phyloP scores from a whole-genome alignment of 345 rosid species.

The Melaleuca quinquenervia region DNA sequence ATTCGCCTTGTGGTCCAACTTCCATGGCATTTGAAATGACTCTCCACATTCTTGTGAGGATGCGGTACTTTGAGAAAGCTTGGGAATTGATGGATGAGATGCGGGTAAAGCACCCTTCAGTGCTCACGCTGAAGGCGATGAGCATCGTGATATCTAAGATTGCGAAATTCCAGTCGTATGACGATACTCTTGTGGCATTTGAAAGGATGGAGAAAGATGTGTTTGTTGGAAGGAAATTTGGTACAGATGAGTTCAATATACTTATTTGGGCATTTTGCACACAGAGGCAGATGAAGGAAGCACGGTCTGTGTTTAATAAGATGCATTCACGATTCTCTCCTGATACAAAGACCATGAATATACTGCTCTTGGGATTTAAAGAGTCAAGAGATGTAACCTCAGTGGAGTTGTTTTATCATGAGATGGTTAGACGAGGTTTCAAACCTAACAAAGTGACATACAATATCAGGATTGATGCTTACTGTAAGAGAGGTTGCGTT shows the following conservation, averaged over 20 bases:
- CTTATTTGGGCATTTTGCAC: conserved; percentile 67
- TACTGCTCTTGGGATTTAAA: conserved; percentile 70
- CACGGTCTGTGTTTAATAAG: conserved; percentile 51
- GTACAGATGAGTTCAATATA: conserved; percentile 65
- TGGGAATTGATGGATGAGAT: conserved; percentile 68
- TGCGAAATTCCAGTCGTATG: conserved; percentile 55
- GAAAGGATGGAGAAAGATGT: conserved; percentile 49
- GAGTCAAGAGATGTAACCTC: conserved; percentile 67
- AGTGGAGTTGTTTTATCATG: conserved; percentile 71
- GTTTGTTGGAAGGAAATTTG: conserved; percentile 39
- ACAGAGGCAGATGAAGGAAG: conserved; percentile 73
- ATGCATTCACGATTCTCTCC: conserved; percentile 46
- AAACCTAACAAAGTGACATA: conserved; percentile 43
- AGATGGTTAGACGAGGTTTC: conserved; percentile 69
- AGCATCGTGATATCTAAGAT: conserved; percentile 61
- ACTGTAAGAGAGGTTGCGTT: conserved; percentile 64
- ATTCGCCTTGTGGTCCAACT: conserved; percentile 29
- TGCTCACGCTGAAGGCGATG: conserved; percentile 68
- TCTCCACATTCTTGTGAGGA: conserved; percentile 66
- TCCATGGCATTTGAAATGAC: conserved; percentile 70
- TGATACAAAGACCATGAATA: conserved; percentile 69
- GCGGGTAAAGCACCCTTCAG: conserved; percentile 19
- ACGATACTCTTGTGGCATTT: conserved; percentile 64
- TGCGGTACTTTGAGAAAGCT: conserved; percentile 81
- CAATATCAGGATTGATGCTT: conserved; percentile 66